phyloP scores from a whole-genome alignment of 371 early-diverging fungal species.

The Lichtheimia hyalospora region DNA sequence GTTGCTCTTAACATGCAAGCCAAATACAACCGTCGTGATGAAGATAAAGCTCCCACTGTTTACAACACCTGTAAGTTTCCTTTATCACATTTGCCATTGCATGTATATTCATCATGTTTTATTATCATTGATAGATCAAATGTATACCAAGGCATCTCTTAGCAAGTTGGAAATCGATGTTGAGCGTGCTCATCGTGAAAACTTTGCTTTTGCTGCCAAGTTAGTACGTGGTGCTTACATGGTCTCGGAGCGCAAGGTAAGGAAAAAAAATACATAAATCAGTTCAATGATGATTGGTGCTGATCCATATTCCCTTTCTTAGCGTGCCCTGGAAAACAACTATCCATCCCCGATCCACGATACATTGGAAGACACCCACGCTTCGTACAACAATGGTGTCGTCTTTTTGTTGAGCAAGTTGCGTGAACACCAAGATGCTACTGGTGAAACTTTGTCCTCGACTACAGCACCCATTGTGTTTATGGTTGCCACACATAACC shows the following conservation, averaged over 20 bases:
- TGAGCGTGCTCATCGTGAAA: constrained; percentile 61
- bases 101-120: constrained; percentile 3
- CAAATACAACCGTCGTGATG: constrained; percentile 61
- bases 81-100: background rate
- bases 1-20: constrained; percentile 69
- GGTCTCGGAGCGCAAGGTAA: constrained; percentile 75
- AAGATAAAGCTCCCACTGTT: constrained; percentile 61
- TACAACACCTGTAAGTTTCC: constrained; percentile 75
- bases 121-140: constrained; percentile 63
- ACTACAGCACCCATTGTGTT: constrained; percentile 61
- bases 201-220: constrained; percentile 83
- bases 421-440: constrained; percentile 25
- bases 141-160: constrained; percentile 83
- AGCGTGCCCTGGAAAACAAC: constrained; percentile 67
- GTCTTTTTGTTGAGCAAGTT: constrained; percentile 68
- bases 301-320: constrained; percentile 5
- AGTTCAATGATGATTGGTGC: background rate
- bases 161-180: constrained; percentile 68
- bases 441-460: constrained; percentile 27
- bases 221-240: constrained; percentile 94
- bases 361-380: constrained; percentile 82
- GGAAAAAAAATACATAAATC: constrained; percentile 1
- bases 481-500: constrained; percentile 94
- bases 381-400: constrained; percentile 80
- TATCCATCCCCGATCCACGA: constrained; percentile 84